These are phyloP conservation scores for Aegilops speltoides DNA, from an alignment of 176 grass and related monocot genomes.

Conservation along the genomic window DNA sequence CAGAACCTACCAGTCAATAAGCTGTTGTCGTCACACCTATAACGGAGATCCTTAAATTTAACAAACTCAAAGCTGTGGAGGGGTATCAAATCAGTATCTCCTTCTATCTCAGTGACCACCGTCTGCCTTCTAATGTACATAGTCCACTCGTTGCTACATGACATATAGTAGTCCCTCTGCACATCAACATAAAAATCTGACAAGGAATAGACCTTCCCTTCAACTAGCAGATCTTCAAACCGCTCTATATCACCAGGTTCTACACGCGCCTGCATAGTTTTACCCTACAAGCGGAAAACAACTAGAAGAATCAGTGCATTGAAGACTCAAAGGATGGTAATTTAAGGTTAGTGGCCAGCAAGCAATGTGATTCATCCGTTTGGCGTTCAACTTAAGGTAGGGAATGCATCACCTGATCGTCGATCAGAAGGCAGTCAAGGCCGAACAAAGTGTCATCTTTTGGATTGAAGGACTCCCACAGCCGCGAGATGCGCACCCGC, in stretches of 20 bases:
- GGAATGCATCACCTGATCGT: neutral
- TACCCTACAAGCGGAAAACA: neutral
- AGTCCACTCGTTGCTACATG: constrained; percentile 8
- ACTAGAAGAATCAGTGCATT: neutral
- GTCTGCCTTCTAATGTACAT: neutral
- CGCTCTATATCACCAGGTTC: neutral
- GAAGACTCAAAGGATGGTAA: neutral
- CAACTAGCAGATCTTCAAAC: neutral
- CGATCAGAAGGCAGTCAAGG: neutral
- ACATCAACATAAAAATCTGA: neutral
- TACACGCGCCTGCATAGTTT: constrained; percentile 17
- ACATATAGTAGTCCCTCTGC: neutral
- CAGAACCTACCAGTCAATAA: neutral
- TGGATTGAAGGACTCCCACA: constrained; percentile 9
- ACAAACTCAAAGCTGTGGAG: constrained; percentile 19
- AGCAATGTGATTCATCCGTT: neutral
- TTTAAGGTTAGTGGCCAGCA: neutral
- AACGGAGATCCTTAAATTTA: neutral
- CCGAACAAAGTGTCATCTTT: neutral
- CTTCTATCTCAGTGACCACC: constrained; percentile 11
- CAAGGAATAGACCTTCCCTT: neutral
- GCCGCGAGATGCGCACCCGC: neutral
- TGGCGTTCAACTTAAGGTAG: neutral
- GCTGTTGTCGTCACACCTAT: neutral
- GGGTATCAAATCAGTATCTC: constrained; percentile 6